Conservation (phyloP, 2,329 filamentous ascomycete genomes). For the Stagonosporopsis chrysanthemi region DNA sequence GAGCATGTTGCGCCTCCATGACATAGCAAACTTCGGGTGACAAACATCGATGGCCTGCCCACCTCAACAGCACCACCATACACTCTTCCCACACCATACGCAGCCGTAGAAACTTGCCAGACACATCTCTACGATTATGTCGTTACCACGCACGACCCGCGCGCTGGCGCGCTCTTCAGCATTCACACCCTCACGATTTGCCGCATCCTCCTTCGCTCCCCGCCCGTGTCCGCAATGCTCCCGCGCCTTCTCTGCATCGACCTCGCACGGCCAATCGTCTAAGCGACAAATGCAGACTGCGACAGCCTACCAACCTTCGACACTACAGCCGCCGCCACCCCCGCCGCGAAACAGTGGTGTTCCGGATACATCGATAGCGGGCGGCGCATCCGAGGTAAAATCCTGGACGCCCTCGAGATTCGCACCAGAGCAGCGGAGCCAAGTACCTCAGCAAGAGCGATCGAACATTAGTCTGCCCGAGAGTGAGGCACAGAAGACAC, state of each 20-base stretch:
- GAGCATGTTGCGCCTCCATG: conserved; percentile 30
- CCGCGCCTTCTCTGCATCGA: conserved; percentile 55
- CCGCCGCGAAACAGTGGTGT: conserved; percentile 66
- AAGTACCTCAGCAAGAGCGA: conserved; percentile 32
- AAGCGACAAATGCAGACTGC: conserved; percentile 66
- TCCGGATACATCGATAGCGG: conserved; percentile 68
- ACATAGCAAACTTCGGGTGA: conserved; percentile 38
- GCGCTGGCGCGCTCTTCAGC: conserved; percentile 35
- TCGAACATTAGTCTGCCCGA: conserved; percentile 63
- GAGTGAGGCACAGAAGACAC: conserved; percentile 71
- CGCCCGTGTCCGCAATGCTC: conserved; percentile 54
- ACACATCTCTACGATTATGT: conserved; percentile 35
- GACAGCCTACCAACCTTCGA: conserved; percentile 68
- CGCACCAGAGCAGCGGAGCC: conserved; percentile 33
- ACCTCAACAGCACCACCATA: conserved; percentile 16
- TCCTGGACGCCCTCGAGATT: conserved; percentile 57
- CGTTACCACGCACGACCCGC: conserved; percentile 38
- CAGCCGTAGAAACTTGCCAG: conserved; percentile 5
- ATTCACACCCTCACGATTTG: conserved; percentile 35
- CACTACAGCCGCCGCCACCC: conserved; percentile 63
- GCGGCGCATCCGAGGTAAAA: conserved; percentile 57
- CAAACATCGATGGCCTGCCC: conserved; percentile 23
- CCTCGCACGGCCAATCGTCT: conserved; percentile 43
- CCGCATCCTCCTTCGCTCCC: conserved; percentile 33
- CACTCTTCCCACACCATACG: neutral